These are phyloP conservation scores for Aspergillus texensis DNA, from an alignment of 2,329 filamentous ascomycete species.

Conservation along the genomic window DNA sequence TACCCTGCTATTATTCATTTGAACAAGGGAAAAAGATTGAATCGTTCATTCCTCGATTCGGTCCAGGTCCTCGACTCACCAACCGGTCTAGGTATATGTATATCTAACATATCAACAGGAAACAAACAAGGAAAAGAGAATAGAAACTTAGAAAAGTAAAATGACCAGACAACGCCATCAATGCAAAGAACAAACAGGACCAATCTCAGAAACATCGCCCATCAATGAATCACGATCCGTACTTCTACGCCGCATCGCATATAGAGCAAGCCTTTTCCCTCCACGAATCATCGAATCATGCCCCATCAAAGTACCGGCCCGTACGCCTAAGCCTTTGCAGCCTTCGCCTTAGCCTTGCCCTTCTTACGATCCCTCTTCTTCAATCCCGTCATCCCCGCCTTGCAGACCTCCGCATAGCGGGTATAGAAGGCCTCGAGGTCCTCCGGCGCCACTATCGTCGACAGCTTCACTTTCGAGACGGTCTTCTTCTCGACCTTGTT, in stretches of 20 bases:
- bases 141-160: neutral
- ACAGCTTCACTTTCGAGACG: constrained; percentile 72
- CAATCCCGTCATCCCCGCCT: constrained; percentile 80
- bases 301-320: neutral
- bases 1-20: constrained; percentile 3
- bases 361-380: constrained; percentile 90
- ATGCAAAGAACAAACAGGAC: constrained; percentile 22
- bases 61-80: neutral
- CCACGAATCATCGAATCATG: neutral
- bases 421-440: constrained; percentile 79
- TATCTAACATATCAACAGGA: constrained; percentile 8
- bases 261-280: neutral
- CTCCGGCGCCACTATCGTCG: constrained; percentile 77
- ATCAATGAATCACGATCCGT: neutral
- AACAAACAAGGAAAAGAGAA: neutral
- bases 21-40: neutral
- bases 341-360: constrained; percentile 69
- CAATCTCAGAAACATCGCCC: neutral
- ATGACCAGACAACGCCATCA: constrained; percentile 28
- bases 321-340: constrained; percentile 31
- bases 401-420: constrained; percentile 88
- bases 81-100: constrained; percentile 5
- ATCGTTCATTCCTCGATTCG: constrained; percentile 1
- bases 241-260: neutral
- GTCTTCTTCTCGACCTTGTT: constrained; percentile 45